Conservation (phyloP, 1,284 basidiomycete species). For the Malassezia nana region DNA sequence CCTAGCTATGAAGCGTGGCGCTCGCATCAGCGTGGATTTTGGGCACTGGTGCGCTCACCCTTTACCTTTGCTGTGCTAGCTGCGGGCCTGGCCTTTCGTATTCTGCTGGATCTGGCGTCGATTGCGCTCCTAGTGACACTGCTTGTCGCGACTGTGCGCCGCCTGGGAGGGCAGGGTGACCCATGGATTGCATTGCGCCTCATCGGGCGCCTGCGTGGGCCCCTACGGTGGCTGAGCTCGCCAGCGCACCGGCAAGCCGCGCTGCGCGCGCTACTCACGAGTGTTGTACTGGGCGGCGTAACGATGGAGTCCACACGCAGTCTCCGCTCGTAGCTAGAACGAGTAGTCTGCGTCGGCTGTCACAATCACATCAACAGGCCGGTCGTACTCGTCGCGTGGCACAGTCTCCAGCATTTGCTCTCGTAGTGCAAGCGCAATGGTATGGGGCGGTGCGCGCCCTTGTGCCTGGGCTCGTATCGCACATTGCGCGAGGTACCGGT, state of each 20-base stretch:
- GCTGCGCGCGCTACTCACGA: constrained; percentile 14
- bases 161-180: constrained; percentile 25
- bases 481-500: constrained; percentile 39
- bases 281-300: constrained; percentile 11
- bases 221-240: not conserved
- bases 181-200: constrained; percentile 23
- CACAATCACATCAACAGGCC: constrained; percentile 2
- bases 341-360: not conserved
- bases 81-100: constrained; percentile 19
- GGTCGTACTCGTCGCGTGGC: constrained; percentile 8
- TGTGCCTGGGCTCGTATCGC: not conserved
- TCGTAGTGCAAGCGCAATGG: constrained; percentile 9
- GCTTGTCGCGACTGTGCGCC: constrained; percentile 19
- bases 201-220: constrained; percentile 9
- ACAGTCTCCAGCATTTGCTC: constrained; percentile 13
- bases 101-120: constrained; percentile 27
- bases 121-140: constrained; percentile 20
- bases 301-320: constrained; percentile 6
- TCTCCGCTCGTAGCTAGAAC: not conserved
- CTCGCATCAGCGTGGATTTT: not conserved
- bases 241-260: constrained; percentile 12
- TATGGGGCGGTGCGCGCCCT: not conserved
- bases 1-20: constrained; percentile 19
- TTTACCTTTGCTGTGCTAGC: constrained; percentile 8
- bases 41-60: constrained; percentile 12